Conservation (phyloP, 495 filamentous ascomycete genomes). For the Rusavskia elegans region DNA sequence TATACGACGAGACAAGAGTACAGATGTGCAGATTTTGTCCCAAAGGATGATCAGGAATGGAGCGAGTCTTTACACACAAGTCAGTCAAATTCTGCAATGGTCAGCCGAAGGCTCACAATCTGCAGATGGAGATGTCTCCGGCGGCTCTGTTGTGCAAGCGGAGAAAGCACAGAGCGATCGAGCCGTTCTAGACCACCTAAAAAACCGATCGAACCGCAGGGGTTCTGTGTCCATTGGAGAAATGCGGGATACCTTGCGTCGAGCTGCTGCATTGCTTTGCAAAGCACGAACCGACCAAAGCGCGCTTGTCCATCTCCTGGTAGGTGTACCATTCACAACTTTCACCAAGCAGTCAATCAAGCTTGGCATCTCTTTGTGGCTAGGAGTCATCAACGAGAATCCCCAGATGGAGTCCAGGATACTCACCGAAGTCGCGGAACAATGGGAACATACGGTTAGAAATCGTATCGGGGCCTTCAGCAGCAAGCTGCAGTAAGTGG, state of each 20-base stretch:
- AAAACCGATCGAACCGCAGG: slow-evolving; percentile 47
- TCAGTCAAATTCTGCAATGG: slow-evolving; percentile 17
- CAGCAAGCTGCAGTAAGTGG: slow-evolving; percentile 41
- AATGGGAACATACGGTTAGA: slow-evolving; percentile 71
- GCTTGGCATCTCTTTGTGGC: slow-evolving; percentile 87
- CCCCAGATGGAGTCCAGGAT: slow-evolving; percentile 72
- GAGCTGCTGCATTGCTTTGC: slow-evolving; percentile 74
- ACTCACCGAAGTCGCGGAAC: slow-evolving; percentile 63
- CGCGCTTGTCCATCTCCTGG: slow-evolving; percentile 67
- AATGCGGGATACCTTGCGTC: slow-evolving; percentile 61
- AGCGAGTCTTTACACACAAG: slow-evolving; percentile 37
- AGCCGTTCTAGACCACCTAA: slow-evolving; percentile 47
- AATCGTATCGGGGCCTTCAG: slow-evolving; percentile 69
- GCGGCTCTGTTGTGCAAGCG: slow-evolving; percentile 20
- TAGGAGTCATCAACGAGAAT: slow-evolving; percentile 93
- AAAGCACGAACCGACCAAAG: slow-evolving; percentile 53
- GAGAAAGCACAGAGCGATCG: slow-evolving; percentile 34
- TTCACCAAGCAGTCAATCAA: slow-evolving; percentile 94
- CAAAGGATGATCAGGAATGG: slow-evolving; percentile 47
- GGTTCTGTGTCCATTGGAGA: slow-evolving; percentile 55
- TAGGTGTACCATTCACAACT: slow-evolving; percentile 75
- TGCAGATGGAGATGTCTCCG: not conserved
- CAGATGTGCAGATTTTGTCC: slow-evolving; percentile 54
- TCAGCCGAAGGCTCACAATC: not conserved
- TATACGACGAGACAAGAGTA: slow-evolving; percentile 97